These are phyloP conservation scores for Rhizopus microsporus DNA, from an alignment of 371 early-diverging fungal species.

Conservation along the genomic window DNA sequence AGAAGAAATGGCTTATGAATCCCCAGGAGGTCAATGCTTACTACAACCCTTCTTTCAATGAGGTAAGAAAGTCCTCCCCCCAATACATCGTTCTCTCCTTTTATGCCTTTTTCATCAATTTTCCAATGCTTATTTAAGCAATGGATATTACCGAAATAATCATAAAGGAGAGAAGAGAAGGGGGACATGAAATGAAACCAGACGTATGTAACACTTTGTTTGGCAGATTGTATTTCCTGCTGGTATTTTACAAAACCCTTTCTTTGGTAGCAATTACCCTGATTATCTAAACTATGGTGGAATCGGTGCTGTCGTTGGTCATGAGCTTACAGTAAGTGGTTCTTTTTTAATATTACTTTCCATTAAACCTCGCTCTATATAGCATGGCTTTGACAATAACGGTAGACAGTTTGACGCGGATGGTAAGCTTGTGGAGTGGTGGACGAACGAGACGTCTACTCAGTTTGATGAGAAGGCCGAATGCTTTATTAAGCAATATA, in stretches of 20 bases:
- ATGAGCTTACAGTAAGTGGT: constrained; percentile 58
- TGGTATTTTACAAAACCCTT: constrained; percentile 60
- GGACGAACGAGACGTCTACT: constrained; percentile 52
- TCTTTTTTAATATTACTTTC: background rate
- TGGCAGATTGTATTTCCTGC: constrained; percentile 58
- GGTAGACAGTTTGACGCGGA: constrained; percentile 58
- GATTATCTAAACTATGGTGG: constrained; percentile 64
- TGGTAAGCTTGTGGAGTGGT: constrained; percentile 57
- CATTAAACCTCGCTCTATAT: background rate
- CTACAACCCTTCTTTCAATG: constrained; percentile 55
- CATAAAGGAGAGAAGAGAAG: background rate
- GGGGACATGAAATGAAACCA: background rate
- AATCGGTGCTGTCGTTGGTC: constrained; percentile 63
- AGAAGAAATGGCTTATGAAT: constrained; percentile 53
- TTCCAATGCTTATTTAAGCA: too few species aligned
- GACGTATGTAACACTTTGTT: too few species aligned
- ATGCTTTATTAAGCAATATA: constrained; percentile 68
- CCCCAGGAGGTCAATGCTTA: constrained; percentile 67
- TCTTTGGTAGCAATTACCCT: constrained; percentile 38
- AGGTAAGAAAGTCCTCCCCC: constrained; percentile 19
- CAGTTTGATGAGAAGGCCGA: constrained; percentile 52
- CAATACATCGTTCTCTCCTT: background rate
- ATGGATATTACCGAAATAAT: too few species aligned
- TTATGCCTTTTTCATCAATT: too few species aligned
- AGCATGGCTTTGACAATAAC: constrained; percentile 51